phyloP scores from a whole-genome alignment of 2,329 filamentous ascomycete species.

The Neonectria magnoliae region DNA sequence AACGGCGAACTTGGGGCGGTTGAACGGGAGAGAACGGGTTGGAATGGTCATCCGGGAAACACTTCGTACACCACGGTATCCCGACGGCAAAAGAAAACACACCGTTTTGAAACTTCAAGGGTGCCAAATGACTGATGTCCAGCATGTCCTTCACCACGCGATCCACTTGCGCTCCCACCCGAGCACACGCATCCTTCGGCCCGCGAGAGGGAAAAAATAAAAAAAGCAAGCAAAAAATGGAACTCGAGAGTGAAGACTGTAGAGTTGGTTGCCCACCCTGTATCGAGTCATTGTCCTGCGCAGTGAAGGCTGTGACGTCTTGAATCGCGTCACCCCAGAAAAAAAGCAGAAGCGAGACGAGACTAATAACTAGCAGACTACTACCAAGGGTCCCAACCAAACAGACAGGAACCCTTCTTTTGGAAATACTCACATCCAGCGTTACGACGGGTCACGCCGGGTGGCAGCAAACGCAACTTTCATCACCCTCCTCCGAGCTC shows the following conservation, averaged over 20 bases:
- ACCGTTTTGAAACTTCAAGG: not conserved
- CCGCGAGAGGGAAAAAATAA: not conserved
- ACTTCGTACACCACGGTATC: not conserved
- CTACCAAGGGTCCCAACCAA: not conserved
- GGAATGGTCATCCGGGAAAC: not conserved
- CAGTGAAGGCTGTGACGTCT: no score
- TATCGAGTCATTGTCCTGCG: not conserved
- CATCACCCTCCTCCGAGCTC: not conserved
- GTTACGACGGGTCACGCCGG: not conserved
- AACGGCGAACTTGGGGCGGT: not conserved
- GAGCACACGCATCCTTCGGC: not conserved
- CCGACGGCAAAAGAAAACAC: not conserved
- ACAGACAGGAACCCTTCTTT: not conserved
- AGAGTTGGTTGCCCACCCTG: not conserved
- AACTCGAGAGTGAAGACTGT: not conserved
- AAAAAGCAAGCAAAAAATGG: not conserved
- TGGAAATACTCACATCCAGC: not conserved
- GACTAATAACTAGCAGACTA: no score
- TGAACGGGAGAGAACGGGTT: not conserved
- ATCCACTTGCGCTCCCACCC: constrained; percentile 14
- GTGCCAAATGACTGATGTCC: not conserved
- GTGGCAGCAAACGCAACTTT: not conserved
- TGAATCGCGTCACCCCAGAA: not conserved
- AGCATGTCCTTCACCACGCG: not conserved
- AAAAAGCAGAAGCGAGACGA: not conserved